Base-by-base conservation (phyloP, 768 basidiomycete species). In the Mycena crocata region DNA sequence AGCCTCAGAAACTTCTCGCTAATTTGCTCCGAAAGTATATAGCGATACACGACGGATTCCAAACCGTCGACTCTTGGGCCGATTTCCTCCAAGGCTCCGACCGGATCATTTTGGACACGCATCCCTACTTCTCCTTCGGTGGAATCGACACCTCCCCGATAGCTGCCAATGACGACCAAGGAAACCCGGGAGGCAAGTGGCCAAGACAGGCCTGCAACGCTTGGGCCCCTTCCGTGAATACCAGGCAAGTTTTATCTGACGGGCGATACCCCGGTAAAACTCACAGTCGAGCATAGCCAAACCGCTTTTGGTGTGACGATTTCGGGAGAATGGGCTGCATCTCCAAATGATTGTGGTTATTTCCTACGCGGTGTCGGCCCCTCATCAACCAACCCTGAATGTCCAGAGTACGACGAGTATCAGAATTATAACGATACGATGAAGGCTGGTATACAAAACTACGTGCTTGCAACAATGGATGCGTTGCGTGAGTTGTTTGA, bases 321-420 rank as follows among this genome's bases (percentile, higher is more conserved):
- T 28, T 89, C 88, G 0, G 95, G 93, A 45, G 95, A 96, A 77
- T 95, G 91, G 77, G 87, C 90, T 57, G 83, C 83, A 2, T 90
- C 88, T 13, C 84, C 82, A 71, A 93, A 91, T 72, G 82, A 87
- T 57, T 93, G 93, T 72, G 91, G 75, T 12, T 68, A 80, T 17
- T 79, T 75, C 62, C 59, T 81, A 28, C 66, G 61, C 2, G 77
- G 77, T 13, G 72, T 51, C 13, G 60, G 55, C 23, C 2, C 39
- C 74, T 15, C 68, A 60, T 34, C 61, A 24, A 73, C 79, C 64
- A 21, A 77, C 77, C 51, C 77, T 31, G 46, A 80, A 56, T 80
- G 83, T 71, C 50, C 76, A 42, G 56, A 75, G 52, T 82, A 76
- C 68, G 71, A 81, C 71, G 82, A 92, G 69, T 95, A 87, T 84